Evolutionary conservation across 805 yeast genomes (phyloP).

Genomic region (Cyberlindnera saturnus): DNA sequence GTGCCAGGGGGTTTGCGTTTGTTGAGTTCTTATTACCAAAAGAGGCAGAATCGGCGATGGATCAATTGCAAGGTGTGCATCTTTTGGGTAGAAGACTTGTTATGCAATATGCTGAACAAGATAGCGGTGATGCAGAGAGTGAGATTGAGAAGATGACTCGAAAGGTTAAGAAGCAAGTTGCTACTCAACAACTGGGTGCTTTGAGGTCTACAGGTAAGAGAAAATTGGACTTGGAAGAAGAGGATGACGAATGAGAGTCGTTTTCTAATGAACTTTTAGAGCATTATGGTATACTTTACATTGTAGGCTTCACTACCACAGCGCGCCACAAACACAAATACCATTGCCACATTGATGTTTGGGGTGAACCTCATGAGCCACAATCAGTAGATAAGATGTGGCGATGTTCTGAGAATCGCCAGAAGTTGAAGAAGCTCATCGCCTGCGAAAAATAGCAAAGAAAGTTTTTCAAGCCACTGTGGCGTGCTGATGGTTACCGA

Average conservation of each 20-base stretch:
- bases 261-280: no score
- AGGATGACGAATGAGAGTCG: slow-evolving; percentile 3
- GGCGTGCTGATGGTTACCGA: no score
- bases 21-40: slow-evolving; percentile 83
- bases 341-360: no score
- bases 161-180: slow-evolving; percentile 77
- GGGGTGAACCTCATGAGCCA: no score
- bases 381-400: no score
- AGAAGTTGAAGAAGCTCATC: no score
- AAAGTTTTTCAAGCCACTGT: no score
- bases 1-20: slow-evolving; percentile 96
- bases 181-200: slow-evolving; percentile 68
- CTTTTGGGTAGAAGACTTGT: slow-evolving; percentile 91
- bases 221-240: slow-evolving; percentile 55
- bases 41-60: slow-evolving; percentile 94
- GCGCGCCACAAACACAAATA: no score
- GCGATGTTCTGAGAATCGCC: no score
- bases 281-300: no score
- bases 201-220: slow-evolving; percentile 67
- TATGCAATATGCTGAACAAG: slow-evolving; percentile 85
- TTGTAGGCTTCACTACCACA: no score
- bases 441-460: no score
- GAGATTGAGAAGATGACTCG: slow-evolving; percentile 88
- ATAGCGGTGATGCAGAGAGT: slow-evolving; percentile 77
- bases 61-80: slow-evolving; percentile 91